Evolutionary conservation across 2,329 filamentous ascomycete species (phyloP).

Genomic region (Thelonectria discophora): DNA sequence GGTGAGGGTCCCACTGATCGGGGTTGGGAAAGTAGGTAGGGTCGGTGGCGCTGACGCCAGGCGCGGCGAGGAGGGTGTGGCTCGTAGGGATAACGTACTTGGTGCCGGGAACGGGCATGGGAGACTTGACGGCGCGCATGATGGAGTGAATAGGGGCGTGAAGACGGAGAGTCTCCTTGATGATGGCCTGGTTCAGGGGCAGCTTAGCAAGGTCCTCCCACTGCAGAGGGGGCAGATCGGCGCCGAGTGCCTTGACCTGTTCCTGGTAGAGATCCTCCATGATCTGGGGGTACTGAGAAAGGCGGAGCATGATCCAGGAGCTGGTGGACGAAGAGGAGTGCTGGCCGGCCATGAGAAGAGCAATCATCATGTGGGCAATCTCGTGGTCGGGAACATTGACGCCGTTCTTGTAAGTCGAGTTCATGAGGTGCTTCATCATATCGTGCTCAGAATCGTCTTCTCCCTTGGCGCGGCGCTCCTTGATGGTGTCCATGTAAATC

Average conservation of each 20-base stretch:
- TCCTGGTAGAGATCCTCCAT: slow-evolving; percentile 85
- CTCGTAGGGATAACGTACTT: slow-evolving; percentile 82
- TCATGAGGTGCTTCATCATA: slow-evolving; percentile 93
- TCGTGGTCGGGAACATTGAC: slow-evolving; percentile 81
- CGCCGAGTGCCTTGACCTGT: slow-evolving; percentile 77
- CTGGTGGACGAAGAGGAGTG: slow-evolving; percentile 87
- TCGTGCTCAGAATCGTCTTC: slow-evolving; percentile 67
- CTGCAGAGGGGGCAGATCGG: slow-evolving; percentile 76
- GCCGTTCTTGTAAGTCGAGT: slow-evolving; percentile 84
- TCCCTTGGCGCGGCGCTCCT: slow-evolving; percentile 67
- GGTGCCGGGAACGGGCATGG: slow-evolving; percentile 84
- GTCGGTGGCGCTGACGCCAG: slow-evolving; percentile 80
- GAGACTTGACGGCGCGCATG: slow-evolving; percentile 88
- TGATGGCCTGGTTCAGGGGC: slow-evolving; percentile 81
- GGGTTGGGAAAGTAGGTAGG: slow-evolving; percentile 83
- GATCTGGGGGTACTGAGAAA: slow-evolving; percentile 80
- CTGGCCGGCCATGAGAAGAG: slow-evolving; percentile 89
- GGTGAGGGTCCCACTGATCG: slow-evolving; percentile 85
- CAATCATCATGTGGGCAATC: slow-evolving; percentile 93
- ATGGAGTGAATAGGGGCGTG: slow-evolving; percentile 96
- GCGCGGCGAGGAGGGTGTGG: slow-evolving; percentile 85
- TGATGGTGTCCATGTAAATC: slow-evolving; percentile 84
- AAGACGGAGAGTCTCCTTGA: slow-evolving; percentile 91
- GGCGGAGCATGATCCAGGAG: slow-evolving; percentile 84
- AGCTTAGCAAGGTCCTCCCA: slow-evolving; percentile 83